Evolutionary conservation across 805 yeast genomes (phyloP).

Genomic region (Candida tibetensis): DNA sequence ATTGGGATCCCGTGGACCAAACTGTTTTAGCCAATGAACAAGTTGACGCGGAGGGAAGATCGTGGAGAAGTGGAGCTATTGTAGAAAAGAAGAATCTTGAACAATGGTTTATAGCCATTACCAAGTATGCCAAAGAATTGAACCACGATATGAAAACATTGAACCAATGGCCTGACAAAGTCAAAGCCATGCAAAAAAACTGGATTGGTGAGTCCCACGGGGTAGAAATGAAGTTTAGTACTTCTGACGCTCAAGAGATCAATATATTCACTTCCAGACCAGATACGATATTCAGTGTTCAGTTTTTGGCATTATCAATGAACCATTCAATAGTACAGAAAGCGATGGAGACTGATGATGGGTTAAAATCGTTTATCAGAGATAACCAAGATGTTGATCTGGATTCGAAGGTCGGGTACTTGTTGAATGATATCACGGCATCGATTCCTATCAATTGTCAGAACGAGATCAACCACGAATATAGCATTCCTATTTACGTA

Average conservation of each 20-base stretch:
- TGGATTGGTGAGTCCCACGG: constrained; percentile 94
- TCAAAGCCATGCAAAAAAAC: constrained; percentile 83
- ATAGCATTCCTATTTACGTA: constrained; percentile 67
- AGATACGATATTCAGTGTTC: constrained; percentile 82
- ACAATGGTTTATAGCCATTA: constrained; percentile 94
- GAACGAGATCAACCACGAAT: constrained; percentile 14
- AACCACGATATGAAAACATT: constrained; percentile 61
- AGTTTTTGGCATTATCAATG: constrained; percentile 74
- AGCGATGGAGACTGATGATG: constrained; percentile 33
- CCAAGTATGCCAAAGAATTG: constrained; percentile 71
- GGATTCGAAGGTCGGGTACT: constrained; percentile 52
- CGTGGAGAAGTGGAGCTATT: constrained; percentile 96
- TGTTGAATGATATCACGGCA: constrained; percentile 42
- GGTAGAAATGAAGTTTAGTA: constrained; percentile 58
- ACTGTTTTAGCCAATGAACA: constrained; percentile 96
- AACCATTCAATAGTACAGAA: constrained; percentile 60
- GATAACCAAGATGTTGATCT: constrained; percentile 41
- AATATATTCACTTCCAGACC: constrained; percentile 82
- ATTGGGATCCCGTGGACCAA: constrained; percentile 96
- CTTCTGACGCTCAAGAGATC: constrained; percentile 25
- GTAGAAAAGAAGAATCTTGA: constrained; percentile 79
- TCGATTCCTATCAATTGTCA: constrained; percentile 56
- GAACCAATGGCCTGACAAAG: constrained; percentile 82
- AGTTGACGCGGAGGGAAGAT: constrained; percentile 83
- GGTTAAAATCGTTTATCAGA: constrained; percentile 49